Base-by-base conservation (phyloP, 2,329 filamentous ascomycete species). In the Didymella keratinophila region DNA sequence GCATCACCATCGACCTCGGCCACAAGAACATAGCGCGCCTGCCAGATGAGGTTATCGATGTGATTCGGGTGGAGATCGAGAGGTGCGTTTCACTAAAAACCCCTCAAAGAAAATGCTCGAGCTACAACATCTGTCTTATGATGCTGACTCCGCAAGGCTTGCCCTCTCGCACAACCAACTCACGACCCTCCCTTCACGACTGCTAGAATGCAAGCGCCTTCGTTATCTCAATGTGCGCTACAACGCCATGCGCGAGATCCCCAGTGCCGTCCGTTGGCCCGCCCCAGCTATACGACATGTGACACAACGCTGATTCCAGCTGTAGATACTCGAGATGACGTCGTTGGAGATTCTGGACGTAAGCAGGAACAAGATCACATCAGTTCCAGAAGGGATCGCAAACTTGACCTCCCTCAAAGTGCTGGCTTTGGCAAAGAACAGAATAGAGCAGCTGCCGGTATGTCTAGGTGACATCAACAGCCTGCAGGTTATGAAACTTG, bases 261-360 rank as follows among this genome's bases (percentile, higher is more conserved):
- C 88, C 44, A 82, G 83, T 69, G 83, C 83, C 64, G 87, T 89
- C 81, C 62, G 86, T 80, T 53, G 37, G 50, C 49, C 51, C 23
- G 54, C 50, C 52, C 51, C 34, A 28, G 25, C 45, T 43, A 41
- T 18, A 48, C 18, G 16, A 18, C 20, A 14, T 28, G 44, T 18
- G 42, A 49, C 36, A 4, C 20, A 42, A 34, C 59, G 43, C 55
- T 69, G 49, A 64, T 63, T 27, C 43, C 21, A 27, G 39, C 36
- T 34, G n/a, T 72, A 96, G 93, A 86, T 98, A 58, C 93, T 94
- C 74, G 88, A 93, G 76, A 84, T 98, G 61, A 89, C 87, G 51
- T 90, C 92, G 32, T 85, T 98, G 54, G 93, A 98, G 78, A 97
- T 97, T 58, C 85, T 98, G 61, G 94, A 98, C 78, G 84, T 98